Evolutionary conservation across 192 early-diverging fungal genomes (phyloP).

Genomic region (Physocladia obscura): DNA sequence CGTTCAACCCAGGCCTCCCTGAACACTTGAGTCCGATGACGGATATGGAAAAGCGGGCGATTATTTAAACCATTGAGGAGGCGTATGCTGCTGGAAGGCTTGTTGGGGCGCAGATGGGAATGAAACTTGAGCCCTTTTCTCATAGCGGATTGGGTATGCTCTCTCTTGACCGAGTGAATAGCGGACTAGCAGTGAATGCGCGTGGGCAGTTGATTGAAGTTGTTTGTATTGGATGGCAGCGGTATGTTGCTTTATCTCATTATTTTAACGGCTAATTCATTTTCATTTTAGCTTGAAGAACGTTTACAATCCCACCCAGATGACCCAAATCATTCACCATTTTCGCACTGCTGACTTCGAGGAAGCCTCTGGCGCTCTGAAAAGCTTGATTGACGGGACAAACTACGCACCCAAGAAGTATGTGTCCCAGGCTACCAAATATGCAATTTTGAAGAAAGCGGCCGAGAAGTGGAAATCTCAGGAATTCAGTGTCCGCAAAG

Average conservation of each 20-base stretch:
- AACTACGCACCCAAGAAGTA: not conserved
- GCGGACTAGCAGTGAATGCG: conserved; percentile 8
- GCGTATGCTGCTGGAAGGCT: conserved; percentile 5
- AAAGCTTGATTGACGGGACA: conserved; percentile 2
- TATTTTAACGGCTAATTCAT: not conserved
- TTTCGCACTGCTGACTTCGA: conserved; percentile 12
- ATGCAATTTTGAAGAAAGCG: conserved; percentile 10
- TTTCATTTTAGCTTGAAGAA: conserved; percentile 1
- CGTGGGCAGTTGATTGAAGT: conserved; percentile 14
- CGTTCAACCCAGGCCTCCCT: not conserved
- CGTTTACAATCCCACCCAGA: not conserved
- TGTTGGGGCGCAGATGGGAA: not conserved
- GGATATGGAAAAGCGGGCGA: not conserved
- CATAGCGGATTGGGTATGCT: conserved; percentile 3
- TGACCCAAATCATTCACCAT: conserved; percentile 8
- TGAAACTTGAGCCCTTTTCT: conserved; percentile 9
- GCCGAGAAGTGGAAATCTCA: not conserved
- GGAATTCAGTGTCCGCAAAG: not conserved
- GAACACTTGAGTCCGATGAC: conserved; percentile 3
- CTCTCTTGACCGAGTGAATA: conserved; percentile 12
- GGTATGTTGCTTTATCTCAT: conserved; percentile 11
- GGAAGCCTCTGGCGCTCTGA: not conserved
- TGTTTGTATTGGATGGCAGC: not conserved
- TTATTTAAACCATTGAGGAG: conserved; percentile 7
- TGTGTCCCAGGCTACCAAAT: not conserved